phyloP scores from a whole-genome alignment of 805 yeast species.

The Komagataella pseudopastoris region DNA sequence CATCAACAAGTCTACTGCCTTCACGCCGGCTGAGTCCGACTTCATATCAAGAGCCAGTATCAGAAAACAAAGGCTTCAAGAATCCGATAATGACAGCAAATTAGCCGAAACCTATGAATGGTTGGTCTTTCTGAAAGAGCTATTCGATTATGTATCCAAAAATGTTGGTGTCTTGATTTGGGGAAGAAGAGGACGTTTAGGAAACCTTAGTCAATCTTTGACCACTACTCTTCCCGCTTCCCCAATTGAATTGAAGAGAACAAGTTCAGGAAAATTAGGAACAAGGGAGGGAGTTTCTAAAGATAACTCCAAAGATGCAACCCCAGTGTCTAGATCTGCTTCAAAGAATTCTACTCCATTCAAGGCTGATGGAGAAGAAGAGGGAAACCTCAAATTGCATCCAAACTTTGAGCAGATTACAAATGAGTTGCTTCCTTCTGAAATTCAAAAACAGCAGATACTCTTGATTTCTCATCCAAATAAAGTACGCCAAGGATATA shows the following conservation, averaged over 20 bases:
- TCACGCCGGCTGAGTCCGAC: conserved; percentile 70
- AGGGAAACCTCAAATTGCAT: neutral
- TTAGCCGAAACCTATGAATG: conserved; percentile 71
- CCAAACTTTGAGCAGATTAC: neutral
- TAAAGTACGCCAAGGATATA: conserved; percentile 8
- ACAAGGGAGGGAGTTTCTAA: neutral
- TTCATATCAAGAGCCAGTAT: conserved; percentile 63
- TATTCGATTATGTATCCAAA: conserved; percentile 66
- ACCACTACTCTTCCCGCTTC: conserved; percentile 3
- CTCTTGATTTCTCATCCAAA: neutral
- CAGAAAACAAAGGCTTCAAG: conserved; percentile 49
- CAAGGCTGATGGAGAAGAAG: neutral
- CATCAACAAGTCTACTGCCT: conserved; percentile 15
- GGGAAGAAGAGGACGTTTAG: conserved; percentile 35
- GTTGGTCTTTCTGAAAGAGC: conserved; percentile 68
- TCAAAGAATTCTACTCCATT: neutral
- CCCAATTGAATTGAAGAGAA: neutral
- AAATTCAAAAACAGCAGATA: conserved; percentile 3
- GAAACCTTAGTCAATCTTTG: neutral
- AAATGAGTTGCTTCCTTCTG: conserved; percentile 1
- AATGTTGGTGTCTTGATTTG: conserved; percentile 61
- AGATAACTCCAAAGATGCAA: neutral
- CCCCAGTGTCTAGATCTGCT: neutral
- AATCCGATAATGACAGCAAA: conserved; percentile 29
- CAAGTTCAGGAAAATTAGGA: neutral